These are phyloP conservation scores for Fusarium sp. DNA, from an alignment of 2,329 filamentous ascomycete species.

Conservation along the genomic window DNA sequence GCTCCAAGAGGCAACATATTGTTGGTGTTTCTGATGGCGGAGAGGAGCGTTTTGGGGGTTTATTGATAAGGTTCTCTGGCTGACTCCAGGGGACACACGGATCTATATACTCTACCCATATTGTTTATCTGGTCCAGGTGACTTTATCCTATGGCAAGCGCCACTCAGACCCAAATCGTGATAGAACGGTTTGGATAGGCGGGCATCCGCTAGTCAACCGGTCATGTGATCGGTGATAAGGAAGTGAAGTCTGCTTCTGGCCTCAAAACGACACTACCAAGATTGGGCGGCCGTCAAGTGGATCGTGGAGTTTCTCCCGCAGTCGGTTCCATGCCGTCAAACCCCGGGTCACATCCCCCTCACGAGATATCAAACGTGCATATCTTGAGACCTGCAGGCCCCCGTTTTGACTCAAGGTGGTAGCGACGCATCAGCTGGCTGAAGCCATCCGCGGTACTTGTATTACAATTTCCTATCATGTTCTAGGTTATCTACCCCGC, in stretches of 20 bases:
- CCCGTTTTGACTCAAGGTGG: not conserved
- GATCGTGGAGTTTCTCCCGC: slow-evolving; percentile 22
- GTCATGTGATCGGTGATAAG: slow-evolving; percentile 43
- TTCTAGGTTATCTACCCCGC: slow-evolving; percentile 37
- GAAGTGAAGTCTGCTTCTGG: not conserved
- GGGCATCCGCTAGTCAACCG: slow-evolving; percentile 21
- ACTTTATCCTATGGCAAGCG: slow-evolving; percentile 12
- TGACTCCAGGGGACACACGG: not conserved
- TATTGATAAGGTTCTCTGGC: not conserved
- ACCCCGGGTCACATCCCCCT: slow-evolving; percentile 27
- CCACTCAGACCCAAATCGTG: slow-evolving; percentile 4
- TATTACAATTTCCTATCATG: slow-evolving; percentile 36
- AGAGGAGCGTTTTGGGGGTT: not conserved
- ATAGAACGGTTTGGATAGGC: slow-evolving; percentile 21
- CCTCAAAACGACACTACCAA: slow-evolving; percentile 9
- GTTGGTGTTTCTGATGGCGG: not conserved
- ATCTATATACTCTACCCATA: slow-evolving; percentile 21
- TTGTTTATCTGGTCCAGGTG: slow-evolving; percentile 5
- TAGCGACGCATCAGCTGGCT: slow-evolving; percentile 34
- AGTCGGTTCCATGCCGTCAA: slow-evolving; percentile 31
- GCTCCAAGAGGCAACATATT: slow-evolving; percentile 30
- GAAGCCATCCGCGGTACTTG: slow-evolving; percentile 32
- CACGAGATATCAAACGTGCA: slow-evolving; percentile 18
- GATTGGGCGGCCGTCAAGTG: slow-evolving; percentile 27
- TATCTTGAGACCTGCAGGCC: not conserved